Evolutionary conservation across 208 protist species (phyloP), one percentile per base, ranked within the genome.

Genomic region (Naegleria fowleri): DNA sequence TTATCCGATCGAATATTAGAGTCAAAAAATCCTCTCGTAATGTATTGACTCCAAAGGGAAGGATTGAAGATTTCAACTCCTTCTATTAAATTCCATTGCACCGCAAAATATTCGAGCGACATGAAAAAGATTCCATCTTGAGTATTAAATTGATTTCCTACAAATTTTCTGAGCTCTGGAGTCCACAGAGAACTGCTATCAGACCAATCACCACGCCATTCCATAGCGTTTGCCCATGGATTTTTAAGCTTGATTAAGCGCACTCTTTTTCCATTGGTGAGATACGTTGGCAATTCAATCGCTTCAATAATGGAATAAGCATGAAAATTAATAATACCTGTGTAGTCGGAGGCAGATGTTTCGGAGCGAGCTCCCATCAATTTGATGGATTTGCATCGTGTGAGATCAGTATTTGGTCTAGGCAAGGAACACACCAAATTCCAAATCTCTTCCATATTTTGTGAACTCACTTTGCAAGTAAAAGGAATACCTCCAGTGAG

Each of bases 401-500:
- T 41, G n/a, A 11, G 22, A 2, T 5, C 7, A 5, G 1, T 52
- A 5, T 19, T 39, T 22, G 43, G 84, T 22, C 51, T 86, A 9
- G 19, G 15, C 36, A 9, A 13, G 0, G 0, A 25, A 33, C 36
- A 90, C 48, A 59, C 58, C 19, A 92, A 16, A 6, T 83, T n/a
- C 83, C 83, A 91, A n/a, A 75, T n/a, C n/a, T 90, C 52, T 25
- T 59, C 90, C 1, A 52, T 92, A 89, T 55, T 39, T 25, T 38
- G 5, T 59, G 43, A 6, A 39, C 7, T 5, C 36, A 89, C 39
- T 6, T 89, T 40, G 6, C 16, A 25, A 40, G 5, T 5, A 40
- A 40, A 55, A 36, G 59, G 16, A 36, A 91, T 43, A 51, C 90
- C 91, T 33, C 96, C 96, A 1, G 95, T 96, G 4, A 97, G 90